These are phyloP conservation scores for Colletotrichum echinochloae DNA, from an alignment of 2,329 filamentous ascomycete genomes.

Conservation along the genomic window DNA sequence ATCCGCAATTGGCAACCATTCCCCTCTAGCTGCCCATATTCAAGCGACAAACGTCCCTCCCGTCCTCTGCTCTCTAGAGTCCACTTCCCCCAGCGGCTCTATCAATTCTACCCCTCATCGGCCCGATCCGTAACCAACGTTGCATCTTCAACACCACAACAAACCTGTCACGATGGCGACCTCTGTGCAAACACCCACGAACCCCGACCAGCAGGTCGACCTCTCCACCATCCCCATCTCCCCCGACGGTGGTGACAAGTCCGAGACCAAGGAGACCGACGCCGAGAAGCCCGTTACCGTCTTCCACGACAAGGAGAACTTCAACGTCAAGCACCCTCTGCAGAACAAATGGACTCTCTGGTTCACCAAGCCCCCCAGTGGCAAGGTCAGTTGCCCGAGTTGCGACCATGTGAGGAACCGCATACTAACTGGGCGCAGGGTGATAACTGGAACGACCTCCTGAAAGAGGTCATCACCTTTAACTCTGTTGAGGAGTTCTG, in stretches of 20 bases:
- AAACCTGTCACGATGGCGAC: constrained; percentile 51
- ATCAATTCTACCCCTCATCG: constrained; percentile 24
- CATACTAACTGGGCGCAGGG: constrained; percentile 66
- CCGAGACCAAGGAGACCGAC: constrained; percentile 61
- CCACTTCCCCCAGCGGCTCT: constrained; percentile 25
- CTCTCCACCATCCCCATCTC: constrained; percentile 77
- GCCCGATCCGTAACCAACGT: constrained; percentile 22
- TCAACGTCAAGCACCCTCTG: constrained; percentile 98
- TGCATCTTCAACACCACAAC: constrained; percentile 24
- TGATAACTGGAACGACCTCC: constrained; percentile 97
- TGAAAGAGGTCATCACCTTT: constrained; percentile 99
- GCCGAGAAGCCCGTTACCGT: constrained; percentile 83
- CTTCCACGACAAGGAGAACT: constrained; percentile 98
- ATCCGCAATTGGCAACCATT: constrained; percentile 24
- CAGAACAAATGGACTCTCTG: constrained; percentile 98
- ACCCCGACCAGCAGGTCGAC: constrained; percentile 67
- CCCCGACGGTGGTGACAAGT: constrained; percentile 68
- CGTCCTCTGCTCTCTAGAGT: constrained; percentile 23
- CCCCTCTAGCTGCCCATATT: constrained; percentile 4
- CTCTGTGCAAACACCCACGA: constrained; percentile 43
- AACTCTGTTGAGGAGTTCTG: constrained; percentile 99
- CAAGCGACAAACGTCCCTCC: constrained; percentile 13
- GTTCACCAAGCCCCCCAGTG: constrained; percentile 98
- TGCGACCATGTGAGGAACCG: constrained; percentile 42
- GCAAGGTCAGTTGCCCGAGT: constrained; percentile 74